Evolutionary conservation across 164 flowering plant species (phyloP), one percentile per base, ranked within the genome.

Genomic region (Nymphaea thermarum): DNA sequence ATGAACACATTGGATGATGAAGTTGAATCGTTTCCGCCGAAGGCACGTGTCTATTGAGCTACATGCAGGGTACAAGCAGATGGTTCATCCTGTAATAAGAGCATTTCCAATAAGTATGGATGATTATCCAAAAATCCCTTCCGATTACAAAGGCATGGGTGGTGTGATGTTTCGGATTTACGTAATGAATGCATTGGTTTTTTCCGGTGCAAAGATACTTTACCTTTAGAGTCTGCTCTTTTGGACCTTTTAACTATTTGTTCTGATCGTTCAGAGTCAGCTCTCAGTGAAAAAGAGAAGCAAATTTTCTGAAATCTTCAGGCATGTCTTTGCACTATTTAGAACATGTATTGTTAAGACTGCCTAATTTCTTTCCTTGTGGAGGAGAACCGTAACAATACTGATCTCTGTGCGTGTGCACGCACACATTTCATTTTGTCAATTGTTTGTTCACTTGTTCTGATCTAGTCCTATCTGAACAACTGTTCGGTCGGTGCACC

Each of bases 1-100:
- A 78, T 89, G 98, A 84, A 93, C 76, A 89, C 98, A 25, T 74
- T 93, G 68, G 97, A 91, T 70, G 89, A 93, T 68, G 98, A 93
- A 76, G 36, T 93, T 12, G 95, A 93, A 71, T 2, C 95, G n/a
- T 80, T 93, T 86, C 98, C 98, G 2, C 98, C 98, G 3, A 91
- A 93, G 77, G 96, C 98, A 68, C 90, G 95, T 55, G 96, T 91
- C 6, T 93, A 89, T 65, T 93, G 77, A 79, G 69, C 43, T 43
- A 8, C 53, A 57, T 51, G 57, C 8, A 51, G 12, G 15, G 14
- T 15, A 15, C 57, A 2, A 15, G 14, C 8, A 51, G 57, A 10
- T 8, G 12, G 14, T 8, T 51, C 12, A 51, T 15, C 14, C 57
- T 8, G 8, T 8, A 51, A 51, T 51, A 51, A 51, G 57, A 15